Evolutionary conservation across 805 yeast species (phyloP), one percentile per base, ranked within the genome.

Genomic region (Blastobotrys attinorum): DNA sequence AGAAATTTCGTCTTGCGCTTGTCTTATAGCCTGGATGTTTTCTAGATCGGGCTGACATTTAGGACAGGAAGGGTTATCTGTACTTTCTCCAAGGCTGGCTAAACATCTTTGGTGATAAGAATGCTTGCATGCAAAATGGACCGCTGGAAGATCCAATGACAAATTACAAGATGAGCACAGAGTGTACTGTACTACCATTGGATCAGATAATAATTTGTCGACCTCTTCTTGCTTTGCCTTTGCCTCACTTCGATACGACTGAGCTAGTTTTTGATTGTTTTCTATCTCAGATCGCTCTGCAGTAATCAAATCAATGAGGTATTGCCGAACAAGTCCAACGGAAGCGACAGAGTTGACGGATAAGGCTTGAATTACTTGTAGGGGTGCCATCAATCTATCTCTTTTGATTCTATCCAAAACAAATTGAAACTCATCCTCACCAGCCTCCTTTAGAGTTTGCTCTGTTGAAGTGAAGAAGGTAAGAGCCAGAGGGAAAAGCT

Each of bases 101-200:
- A 87, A 62, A 58, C 98, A 92, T 36, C 82, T 69, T 52, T 82
- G 84, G 57, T 92, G 97, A 57, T 77, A 88, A 2, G 92, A 77
- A 56, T 92, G 98, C 23, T 73, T 72, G 65, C 98, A 92, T 50
- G 78, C 75, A 66, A 90, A 92, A 54, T 85, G 94, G 0, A 84
- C 75, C 2, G 81, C 73, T 0, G 97, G 97, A 34, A 80, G 70
- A 46, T 85, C 94, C 17, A 90, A 63, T 10, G 75, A 71, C 35
- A 72, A 65, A 7, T 73, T 67, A 58, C 96, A 89, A 15, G 76
- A 70, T 11, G 76, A 66, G 56, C 96, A 89, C 31, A 68, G 69
- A 22, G 78, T 71, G 48, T 76, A 75, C 53, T 81, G 86, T 2
- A 81, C 64, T 3, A 80, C 72, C 51, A 63, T 71, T 6, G 73